These are phyloP conservation scores for Fraxinus latifolia DNA, from an alignment of 305 asterid species.

Conservation along the genomic window DNA sequence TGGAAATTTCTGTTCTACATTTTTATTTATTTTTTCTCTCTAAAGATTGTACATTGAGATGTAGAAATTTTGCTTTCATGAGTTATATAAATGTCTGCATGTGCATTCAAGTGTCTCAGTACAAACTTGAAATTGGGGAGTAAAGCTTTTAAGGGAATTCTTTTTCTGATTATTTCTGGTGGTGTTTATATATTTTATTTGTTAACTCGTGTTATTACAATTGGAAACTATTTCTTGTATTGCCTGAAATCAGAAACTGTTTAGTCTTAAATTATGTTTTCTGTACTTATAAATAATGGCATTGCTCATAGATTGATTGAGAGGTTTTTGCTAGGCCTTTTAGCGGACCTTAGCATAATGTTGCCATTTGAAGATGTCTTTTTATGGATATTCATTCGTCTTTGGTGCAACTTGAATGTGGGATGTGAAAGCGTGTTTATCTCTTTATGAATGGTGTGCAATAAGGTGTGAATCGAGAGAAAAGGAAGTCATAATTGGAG, in stretches of 20 bases:
- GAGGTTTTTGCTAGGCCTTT: neutral
- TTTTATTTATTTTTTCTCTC: neutral
- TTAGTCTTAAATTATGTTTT: slow-evolving; percentile 5
- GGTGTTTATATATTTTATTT: neutral
- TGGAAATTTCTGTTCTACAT: slow-evolving; percentile 16
- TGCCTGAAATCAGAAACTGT: neutral
- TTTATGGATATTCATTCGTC: neutral
- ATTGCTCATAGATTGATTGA: neutral
- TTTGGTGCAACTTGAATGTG: neutral
- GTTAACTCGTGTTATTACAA: neutral
- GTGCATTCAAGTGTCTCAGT: neutral
- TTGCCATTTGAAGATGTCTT: neutral
- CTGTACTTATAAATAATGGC: neutral
- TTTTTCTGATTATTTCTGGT: neutral
- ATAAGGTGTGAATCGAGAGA: neutral
- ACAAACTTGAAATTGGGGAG: neutral
- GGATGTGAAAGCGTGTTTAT: neutral
- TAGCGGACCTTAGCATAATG: neutral
- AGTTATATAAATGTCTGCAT: neutral
- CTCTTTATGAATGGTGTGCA: neutral
- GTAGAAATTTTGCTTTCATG: neutral
- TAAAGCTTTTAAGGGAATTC: neutral
- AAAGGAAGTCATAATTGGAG: neutral
- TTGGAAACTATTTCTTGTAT: neutral
- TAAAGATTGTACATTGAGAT: neutral